phyloP scores from a whole-genome alignment of 2,329 filamentous ascomycete species.

The Ophiostoma triangulosporum region DNA sequence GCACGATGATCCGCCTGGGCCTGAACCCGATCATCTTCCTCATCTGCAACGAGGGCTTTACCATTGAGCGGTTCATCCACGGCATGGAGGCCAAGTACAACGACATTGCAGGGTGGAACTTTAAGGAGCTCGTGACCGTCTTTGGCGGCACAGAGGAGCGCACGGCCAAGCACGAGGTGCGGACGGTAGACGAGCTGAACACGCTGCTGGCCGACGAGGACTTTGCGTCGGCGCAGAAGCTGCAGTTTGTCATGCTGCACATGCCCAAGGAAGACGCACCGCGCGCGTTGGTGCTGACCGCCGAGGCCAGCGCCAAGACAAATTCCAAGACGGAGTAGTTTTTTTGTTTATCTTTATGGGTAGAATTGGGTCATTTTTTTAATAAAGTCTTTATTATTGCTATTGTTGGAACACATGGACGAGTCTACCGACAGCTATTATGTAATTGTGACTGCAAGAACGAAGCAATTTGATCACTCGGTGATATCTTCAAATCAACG shows the following conservation, averaged over 20 bases:
- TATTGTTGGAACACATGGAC: no score
- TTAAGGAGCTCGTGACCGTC: conserved; percentile 21
- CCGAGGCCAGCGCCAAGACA: conserved; percentile 53
- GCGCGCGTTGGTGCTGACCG: conserved; percentile 52
- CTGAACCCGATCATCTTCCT: conserved; percentile 72
- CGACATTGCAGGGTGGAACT: conserved; percentile 64
- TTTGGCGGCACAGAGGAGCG: conserved; percentile 13
- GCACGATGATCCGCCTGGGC: conserved; percentile 65
- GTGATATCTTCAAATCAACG: no score
- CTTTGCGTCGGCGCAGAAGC: conserved; percentile 31
- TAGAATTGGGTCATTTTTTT: background rate
- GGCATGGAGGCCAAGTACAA: conserved; percentile 71
- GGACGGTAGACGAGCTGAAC: conserved; percentile 13
- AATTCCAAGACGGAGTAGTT: conserved; percentile 37
- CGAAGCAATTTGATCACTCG: no score
- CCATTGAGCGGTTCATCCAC: conserved; percentile 80
- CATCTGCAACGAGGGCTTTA: conserved; percentile 80
- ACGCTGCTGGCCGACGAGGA: conserved; percentile 12
- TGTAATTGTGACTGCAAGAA: no score
- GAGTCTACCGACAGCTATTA: no score
- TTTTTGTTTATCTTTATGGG: no score
- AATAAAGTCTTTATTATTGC: background rate
- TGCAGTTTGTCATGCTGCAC: conserved; percentile 69
- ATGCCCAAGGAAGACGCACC: conserved; percentile 73
- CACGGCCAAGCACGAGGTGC: conserved; percentile 14